Conservation (phyloP, 495 filamentous ascomycete species). For the Penicillium samsonianum region DNA sequence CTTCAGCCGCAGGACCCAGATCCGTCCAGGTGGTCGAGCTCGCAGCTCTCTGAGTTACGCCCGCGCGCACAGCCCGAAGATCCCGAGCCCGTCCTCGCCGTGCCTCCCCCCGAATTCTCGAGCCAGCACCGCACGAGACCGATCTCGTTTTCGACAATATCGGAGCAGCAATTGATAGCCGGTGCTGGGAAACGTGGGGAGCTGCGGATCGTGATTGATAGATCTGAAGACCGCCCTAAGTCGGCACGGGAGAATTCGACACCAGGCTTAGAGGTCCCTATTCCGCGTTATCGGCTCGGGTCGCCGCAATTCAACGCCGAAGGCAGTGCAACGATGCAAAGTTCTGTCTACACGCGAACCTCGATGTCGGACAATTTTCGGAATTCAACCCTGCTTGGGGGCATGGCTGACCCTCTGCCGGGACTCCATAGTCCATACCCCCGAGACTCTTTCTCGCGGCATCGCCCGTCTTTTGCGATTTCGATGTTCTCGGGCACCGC, state of each 20-base stretch:
- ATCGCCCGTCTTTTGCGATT: constrained; percentile 40
- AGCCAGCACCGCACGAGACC: constrained; percentile 51
- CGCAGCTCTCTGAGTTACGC: constrained; percentile 49
- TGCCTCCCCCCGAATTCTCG: constrained; percentile 30
- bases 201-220: constrained; percentile 83
- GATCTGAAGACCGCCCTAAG: constrained; percentile 66
- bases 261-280: constrained; percentile 70
- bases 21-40: constrained; percentile 47
- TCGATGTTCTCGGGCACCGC: constrained; percentile 53
- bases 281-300: constrained; percentile 84
- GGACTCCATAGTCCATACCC: constrained; percentile 24
- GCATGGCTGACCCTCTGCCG: constrained; percentile 27
- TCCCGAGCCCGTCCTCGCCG: constrained; percentile 30
- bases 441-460: constrained; percentile 28
- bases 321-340: constrained; percentile 79
- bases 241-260: constrained; percentile 59
- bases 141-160: constrained; percentile 63
- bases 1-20: constrained; percentile 38
- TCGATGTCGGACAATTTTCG: constrained; percentile 55
- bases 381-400: constrained; percentile 47
- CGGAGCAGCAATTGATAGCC: constrained; percentile 47
- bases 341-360: constrained; percentile 61
- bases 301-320: constrained; percentile 77
- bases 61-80: constrained; percentile 35
- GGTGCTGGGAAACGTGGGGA: constrained; percentile 51